Evolutionary conservation across 2,329 filamentous ascomycete species (phyloP), one percentile per base, ranked within the genome.

Genomic region (Penicillium expansum): DNA sequence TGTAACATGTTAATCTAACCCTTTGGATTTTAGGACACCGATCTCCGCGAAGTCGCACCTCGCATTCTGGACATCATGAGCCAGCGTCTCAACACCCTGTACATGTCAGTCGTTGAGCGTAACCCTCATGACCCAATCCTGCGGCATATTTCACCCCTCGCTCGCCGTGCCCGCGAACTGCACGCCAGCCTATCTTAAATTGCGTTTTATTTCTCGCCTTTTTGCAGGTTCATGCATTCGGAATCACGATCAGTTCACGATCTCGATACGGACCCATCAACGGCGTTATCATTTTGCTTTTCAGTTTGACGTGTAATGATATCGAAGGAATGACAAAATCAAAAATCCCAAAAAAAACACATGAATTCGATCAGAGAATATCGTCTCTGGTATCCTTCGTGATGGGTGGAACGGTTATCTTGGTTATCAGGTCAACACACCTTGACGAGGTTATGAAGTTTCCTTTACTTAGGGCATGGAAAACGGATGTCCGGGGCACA

Each of bases 11-110:
- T 13, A 11, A 29, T n/a, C 22, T 48, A 38, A 47, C 11, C 22
- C 41, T 39, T 18, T 43, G 14, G 66, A 44, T 41, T 32, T 27
- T 57, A 82, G 80, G 80, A 83, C 60, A 65, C 74, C 38, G 83
- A 86, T 45, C 80, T 86, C 54, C 74, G 71, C 42, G 81, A 85
- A 54, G 80, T 86, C 18, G 79, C 80, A 13, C 82, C 82, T 1
- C 79, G 79, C 67, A 85, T 86, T 59, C 83, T 86, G 79, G 81
- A 84, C 32, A 80, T 85, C 55, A 74, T 87, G 44, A 78, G 77
- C 47, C 76, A 83, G 65, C 81, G 84, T 47, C 74, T 87, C 45
- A 81, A 85, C 53, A 74, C 72, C 30, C 75, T 83, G 20, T 86
- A 85, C 70, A 83, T 85, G 76, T 69, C 76, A 24, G 76, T 85